phyloP scores from a whole-genome alignment of 306 rosid species.

The Pterocarpus macrocarpus region DNA sequence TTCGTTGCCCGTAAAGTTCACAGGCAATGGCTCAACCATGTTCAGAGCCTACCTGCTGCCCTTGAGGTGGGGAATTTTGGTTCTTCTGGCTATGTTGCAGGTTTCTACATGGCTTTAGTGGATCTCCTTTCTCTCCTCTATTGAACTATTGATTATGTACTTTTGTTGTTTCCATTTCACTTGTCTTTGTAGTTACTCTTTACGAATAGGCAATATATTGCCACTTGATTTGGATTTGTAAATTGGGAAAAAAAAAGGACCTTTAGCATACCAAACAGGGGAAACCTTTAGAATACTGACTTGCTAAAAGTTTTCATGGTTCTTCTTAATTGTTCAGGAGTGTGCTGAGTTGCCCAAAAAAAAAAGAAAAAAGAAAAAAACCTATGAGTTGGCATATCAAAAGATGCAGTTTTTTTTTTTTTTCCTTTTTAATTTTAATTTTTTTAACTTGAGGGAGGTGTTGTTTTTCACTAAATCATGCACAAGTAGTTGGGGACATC shows the following conservation, averaged over 20 bases:
- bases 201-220: constrained; percentile 3
- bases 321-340: constrained; percentile 34
- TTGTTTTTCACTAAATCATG: background rate
- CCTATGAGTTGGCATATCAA: constrained; percentile 10
- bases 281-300: background rate
- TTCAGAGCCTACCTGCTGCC: constrained; percentile 92
- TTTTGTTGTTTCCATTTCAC: constrained; percentile 18
- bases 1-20: constrained; percentile 97
- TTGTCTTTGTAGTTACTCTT: constrained; percentile 41
- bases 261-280: background rate
- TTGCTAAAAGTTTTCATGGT: constrained; percentile 13
- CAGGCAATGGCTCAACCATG: constrained; percentile 88
- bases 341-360: constrained; percentile 1
- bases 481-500: background rate
- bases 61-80: constrained; percentile 89
- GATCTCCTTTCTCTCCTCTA: constrained; percentile 40
- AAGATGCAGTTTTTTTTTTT: background rate
- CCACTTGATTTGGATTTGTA: constrained; percentile 34
- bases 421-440: too few relatives aligned
- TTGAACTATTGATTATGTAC: constrained; percentile 21
- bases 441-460: too few relatives aligned
- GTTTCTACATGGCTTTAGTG: constrained; percentile 62
- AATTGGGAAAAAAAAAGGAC: background rate
- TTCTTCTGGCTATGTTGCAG: constrained; percentile 61
- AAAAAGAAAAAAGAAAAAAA: background rate